A percentile compares a stretch with the other conserved stretches of the same genome.
Conservation (phyloP, 345 rosid genomes). For the Eucalyptus grandis region DNA sequence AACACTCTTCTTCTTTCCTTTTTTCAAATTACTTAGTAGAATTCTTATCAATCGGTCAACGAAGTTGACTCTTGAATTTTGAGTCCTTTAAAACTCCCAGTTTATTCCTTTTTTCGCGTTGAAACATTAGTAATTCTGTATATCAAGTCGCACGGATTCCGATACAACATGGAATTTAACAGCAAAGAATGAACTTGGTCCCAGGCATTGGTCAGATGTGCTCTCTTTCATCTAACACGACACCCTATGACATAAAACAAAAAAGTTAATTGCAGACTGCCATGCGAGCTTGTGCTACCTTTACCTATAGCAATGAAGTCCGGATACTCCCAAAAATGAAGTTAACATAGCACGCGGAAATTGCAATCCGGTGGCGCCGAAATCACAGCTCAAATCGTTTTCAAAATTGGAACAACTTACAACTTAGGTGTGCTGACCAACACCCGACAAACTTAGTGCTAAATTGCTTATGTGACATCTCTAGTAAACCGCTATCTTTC, state of each 20-base stretch:
- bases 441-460: neutral
- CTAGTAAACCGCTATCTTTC: neutral
- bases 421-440: neutral
- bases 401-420: neutral
- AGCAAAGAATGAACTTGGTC: neutral
- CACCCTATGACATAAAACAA: neutral
- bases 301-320: neutral
- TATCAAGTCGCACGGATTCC: neutral
- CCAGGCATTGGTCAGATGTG: neutral
- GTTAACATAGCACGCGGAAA: neutral
- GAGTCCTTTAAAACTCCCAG: neutral
- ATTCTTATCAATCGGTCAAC: neutral
- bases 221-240: neutral
- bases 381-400: neutral
- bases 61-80: neutral
- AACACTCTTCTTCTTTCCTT: neutral
- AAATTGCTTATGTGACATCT: neutral
- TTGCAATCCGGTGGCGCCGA: neutral
- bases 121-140: neutral
- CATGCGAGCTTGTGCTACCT: neutral
- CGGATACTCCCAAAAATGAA: neutral
- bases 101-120: neutral
- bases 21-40: neutral
- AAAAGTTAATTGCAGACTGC: neutral
- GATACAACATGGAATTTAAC: neutral